Evolutionary conservation across 75 land plant species (phyloP), one percentile per base, ranked within the genome.

Genomic region (Selaginella moellendorffii): DNA sequence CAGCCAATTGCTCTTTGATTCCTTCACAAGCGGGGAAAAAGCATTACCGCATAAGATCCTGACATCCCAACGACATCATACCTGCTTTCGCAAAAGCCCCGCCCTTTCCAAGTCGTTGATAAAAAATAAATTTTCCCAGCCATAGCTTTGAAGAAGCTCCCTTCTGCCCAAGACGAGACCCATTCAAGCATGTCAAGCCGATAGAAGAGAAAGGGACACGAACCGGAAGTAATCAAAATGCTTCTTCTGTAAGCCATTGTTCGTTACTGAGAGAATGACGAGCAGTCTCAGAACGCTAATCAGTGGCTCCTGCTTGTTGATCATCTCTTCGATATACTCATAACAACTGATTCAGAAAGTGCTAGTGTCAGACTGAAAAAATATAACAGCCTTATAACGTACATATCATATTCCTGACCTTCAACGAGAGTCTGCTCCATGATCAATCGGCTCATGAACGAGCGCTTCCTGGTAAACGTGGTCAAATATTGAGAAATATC

Each of bases 391-490:
- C n/a, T n/a, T n/a, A n/a, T n/a, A n/a, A n/a, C n/a, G n/a, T 81
- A 93, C 98, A 80, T 68, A 28, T 93, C 98, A 76, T 82, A 93
- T 60, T 81, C 83, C 69, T 83, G 67, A 20, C 87, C 80, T 75
- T 93, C 98, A 56, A 93, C 73, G 31, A 93, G 68, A 26, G 98
- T 93, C 42, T 93, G 98, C 65, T 93, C 98, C 66, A 93, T 82
- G 66, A 77, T 85, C 68, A 93, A 85, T 24, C 77, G 79, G 19
- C 76, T 80, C 72, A 80, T 72, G 65, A 93, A 93, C 29, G 96
- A 80, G 69, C 81, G 81, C 66, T 93, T 93, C 58, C 80, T 78
- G 18, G 96, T 93, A 58, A 82, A 89, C 1, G 75, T 76, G 22
- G 77, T 63, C 10, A 93, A 54, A 69, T 5, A 36, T 36, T 93